Conservation (phyloP, 2,329 filamentous ascomycete genomes). For the Colletotrichum lini region DNA sequence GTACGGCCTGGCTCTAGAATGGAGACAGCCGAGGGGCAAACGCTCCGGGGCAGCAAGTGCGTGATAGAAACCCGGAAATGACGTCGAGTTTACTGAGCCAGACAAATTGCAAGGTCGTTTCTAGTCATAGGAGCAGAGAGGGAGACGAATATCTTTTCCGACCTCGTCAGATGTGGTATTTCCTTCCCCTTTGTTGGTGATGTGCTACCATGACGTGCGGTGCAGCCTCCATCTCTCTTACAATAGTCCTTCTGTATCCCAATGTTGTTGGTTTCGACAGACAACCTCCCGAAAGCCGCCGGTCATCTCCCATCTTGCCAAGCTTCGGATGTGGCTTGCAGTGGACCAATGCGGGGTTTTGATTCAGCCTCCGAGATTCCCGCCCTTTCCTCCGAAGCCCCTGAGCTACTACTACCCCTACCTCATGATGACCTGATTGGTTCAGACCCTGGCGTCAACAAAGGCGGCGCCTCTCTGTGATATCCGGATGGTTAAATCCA, state of each 20-base stretch:
- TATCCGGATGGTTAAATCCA: not conserved
- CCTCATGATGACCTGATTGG: not conserved
- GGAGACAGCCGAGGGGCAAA: not conserved
- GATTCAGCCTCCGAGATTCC: slow-evolving; percentile 11
- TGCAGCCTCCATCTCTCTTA: slow-evolving; percentile 16
- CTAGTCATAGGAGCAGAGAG: slow-evolving; percentile 19
- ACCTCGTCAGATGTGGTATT: not conserved
- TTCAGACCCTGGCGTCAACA: slow-evolving; percentile 9
- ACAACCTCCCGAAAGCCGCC: not conserved
- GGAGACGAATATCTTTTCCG: not conserved
- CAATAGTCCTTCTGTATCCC: not conserved
- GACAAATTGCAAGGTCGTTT: slow-evolving; percentile 11
- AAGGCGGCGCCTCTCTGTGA: slow-evolving; percentile 4
- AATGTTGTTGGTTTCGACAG: not conserved
- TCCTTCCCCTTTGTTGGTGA: slow-evolving; percentile 16
- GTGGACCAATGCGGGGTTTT: not conserved
- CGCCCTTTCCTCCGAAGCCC: not conserved
- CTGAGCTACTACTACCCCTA: not conserved
- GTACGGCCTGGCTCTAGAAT: too few species aligned
- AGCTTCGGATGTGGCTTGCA: slow-evolving; percentile 14
- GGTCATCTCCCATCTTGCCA: slow-evolving; percentile 8
- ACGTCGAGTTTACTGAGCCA: slow-evolving; percentile 1
- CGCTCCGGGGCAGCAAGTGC: not conserved
- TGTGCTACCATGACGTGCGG: slow-evolving; percentile 13
- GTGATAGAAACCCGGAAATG: not conserved